phyloP scores from a whole-genome alignment of 352 stramenopile genomes.

The Globisporangium acanthophoron region DNA sequence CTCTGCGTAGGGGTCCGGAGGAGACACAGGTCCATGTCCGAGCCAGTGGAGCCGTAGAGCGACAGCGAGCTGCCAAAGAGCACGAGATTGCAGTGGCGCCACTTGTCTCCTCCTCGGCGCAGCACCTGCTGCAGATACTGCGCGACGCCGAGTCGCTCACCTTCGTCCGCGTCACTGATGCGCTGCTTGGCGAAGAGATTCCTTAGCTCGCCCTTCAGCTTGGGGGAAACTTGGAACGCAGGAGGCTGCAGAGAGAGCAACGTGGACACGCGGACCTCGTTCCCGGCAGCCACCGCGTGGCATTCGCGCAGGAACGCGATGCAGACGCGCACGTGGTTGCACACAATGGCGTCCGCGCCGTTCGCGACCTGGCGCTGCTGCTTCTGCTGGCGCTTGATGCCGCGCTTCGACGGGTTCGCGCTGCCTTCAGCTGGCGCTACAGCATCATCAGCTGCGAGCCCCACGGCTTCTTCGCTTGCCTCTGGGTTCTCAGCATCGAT shows the following conservation, averaged over 20 bases:
- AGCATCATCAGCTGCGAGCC: background rate
- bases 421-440: background rate
- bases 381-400: conserved; percentile 21
- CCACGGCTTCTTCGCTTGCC: background rate
- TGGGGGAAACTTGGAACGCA: background rate
- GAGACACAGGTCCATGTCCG: conserved; percentile 76
- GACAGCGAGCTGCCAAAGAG: conserved; percentile 80
- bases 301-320: conserved; percentile 38
- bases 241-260: background rate
- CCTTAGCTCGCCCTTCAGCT: conserved; percentile 26
- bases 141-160: conserved; percentile 27
- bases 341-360: conserved; percentile 6
- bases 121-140: conserved; percentile 40
- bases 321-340: conserved; percentile 41
- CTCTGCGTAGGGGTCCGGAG: conserved; percentile 17
- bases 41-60: conserved; percentile 61
- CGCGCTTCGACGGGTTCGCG: conserved; percentile 10
- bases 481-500: background rate
- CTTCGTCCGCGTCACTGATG: conserved; percentile 44
- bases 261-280: no score
- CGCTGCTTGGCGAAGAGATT: conserved; percentile 34
- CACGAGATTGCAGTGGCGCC: conserved; percentile 40
- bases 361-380: conserved; percentile 4
- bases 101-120: conserved; percentile 40
- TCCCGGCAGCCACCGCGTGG: conserved; percentile 5